Conservation (phyloP, 176 grass and related monocot species). For the Aegilops longissima region DNA sequence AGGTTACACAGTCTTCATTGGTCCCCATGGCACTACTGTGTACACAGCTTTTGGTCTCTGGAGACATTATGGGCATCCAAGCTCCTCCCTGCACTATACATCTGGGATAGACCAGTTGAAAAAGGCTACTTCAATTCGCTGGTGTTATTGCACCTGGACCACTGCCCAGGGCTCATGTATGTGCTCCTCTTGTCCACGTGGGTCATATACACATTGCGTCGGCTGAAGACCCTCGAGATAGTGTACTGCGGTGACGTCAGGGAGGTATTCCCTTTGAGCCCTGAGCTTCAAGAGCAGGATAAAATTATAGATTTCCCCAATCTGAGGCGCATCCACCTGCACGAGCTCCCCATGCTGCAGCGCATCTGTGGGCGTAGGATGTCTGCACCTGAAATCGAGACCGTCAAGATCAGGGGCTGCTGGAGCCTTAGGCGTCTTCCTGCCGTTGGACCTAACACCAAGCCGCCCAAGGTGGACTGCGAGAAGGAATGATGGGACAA, state of each 20-base stretch:
- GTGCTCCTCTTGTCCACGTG: too few relatives aligned
- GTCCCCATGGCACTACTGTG: not conserved
- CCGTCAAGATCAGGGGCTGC: not conserved
- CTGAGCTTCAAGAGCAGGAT: not conserved
- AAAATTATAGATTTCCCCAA: not conserved
- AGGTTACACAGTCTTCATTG: not conserved
- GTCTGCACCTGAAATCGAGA: not conserved
- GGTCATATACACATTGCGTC: too few relatives aligned
- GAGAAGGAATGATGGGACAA: slow-evolving; percentile 35
- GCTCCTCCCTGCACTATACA: too few relatives aligned
- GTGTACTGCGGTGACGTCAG: not conserved
- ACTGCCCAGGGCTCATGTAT: too few relatives aligned
- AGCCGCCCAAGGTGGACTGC: not conserved
- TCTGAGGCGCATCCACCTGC: not conserved
- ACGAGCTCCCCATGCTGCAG: slow-evolving; percentile 15
- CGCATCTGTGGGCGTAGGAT: not conserved
- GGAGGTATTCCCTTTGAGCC: not conserved
- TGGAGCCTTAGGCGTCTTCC: slow-evolving; percentile 21
- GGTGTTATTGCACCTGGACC: too few relatives aligned
- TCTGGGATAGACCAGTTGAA: too few relatives aligned
- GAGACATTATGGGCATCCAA: too few relatives aligned
- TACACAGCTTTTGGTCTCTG: too few relatives aligned
- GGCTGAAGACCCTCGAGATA: not conserved
- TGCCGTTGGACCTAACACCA: rapidly evolving
- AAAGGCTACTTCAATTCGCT: not conserved